These are phyloP conservation scores for Suillus subaureus DNA, from an alignment of 768 basidiomycete genomes.

Conservation along the genomic window DNA sequence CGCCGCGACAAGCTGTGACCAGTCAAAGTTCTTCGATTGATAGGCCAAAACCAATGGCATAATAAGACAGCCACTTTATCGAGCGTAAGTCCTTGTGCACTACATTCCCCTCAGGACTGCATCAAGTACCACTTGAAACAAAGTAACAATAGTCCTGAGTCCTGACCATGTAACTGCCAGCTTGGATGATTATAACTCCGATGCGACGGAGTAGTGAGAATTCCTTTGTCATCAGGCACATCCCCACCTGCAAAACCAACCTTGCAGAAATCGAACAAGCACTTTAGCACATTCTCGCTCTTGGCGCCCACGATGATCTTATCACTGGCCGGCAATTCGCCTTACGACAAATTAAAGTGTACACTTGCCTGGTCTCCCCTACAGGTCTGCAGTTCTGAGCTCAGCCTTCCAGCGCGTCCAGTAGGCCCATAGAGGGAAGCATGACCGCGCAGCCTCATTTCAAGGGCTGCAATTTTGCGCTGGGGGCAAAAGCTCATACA, in stretches of 20 bases:
- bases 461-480: neutral
- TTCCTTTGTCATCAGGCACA: neutral
- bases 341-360: neutral
- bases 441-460: neutral
- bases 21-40: neutral
- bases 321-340: neutral
- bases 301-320: neutral
- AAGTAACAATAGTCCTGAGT: too few species aligned
- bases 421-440: neutral
- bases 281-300: neutral
- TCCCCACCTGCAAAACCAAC: neutral
- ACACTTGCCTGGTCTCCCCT: neutral
- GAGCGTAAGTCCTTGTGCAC: neutral
- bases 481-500: neutral
- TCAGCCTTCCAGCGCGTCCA: neutral
- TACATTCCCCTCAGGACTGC: neutral
- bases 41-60: neutral
- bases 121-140: neutral
- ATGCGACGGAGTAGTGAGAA: neutral
- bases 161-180: too few species aligned
- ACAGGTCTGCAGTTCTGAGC: neutral
- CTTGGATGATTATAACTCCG: neutral
- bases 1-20: neutral
- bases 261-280: neutral
- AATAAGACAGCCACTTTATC: neutral